phyloP scores from a whole-genome alignment of 169 alveolate genomes.

The Cryptosporidium ubiquitum region DNA sequence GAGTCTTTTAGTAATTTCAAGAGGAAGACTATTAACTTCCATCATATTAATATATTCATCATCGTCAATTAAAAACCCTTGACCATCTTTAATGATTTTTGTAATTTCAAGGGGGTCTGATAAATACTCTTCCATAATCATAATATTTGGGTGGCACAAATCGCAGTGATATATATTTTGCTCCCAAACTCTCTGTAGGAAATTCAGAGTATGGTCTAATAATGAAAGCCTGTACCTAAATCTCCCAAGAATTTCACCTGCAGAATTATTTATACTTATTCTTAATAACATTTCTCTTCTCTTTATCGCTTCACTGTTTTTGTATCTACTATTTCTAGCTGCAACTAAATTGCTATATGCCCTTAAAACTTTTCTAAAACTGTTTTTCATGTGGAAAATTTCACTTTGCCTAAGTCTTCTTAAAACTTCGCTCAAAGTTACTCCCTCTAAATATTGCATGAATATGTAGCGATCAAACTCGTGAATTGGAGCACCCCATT shows the following conservation, averaged over 20 bases:
- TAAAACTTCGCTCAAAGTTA: slow-evolving; percentile 51
- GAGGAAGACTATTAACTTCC: slow-evolving; percentile 53
- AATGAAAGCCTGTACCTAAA: slow-evolving; percentile 56
- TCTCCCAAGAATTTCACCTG: slow-evolving; percentile 60
- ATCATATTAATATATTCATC: slow-evolving; percentile 60
- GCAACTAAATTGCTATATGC: slow-evolving; percentile 53
- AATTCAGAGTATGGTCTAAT: slow-evolving; percentile 52
- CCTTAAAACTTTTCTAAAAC: slow-evolving; percentile 53
- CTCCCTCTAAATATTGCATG: slow-evolving; percentile 64
- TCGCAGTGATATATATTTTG: slow-evolving; percentile 68
- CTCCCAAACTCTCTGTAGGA: slow-evolving; percentile 68
- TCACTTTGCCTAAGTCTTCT: slow-evolving; percentile 30
- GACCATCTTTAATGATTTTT: slow-evolving; percentile 58
- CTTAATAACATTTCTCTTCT: slow-evolving; percentile 62
- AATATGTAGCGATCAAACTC: slow-evolving; percentile 70
- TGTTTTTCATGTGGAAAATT: slow-evolving; percentile 60
- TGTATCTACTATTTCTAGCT: slow-evolving; percentile 22
- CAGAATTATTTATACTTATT: slow-evolving; percentile 58
- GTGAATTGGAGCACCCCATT: slow-evolving; percentile 32
- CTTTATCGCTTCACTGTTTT: slow-evolving; percentile 31
- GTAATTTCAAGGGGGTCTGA: slow-evolving; percentile 46
- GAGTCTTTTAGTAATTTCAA: slow-evolving; percentile 48
- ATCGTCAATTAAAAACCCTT: slow-evolving; percentile 64
- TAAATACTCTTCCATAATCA: slow-evolving; percentile 62
- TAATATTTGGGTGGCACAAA: slow-evolving; percentile 63